Evolutionary conservation across 2,329 filamentous ascomycete genomes (phyloP), one percentile per base, ranked within the genome.

Genomic region (Trichophyton verrucosum): DNA sequence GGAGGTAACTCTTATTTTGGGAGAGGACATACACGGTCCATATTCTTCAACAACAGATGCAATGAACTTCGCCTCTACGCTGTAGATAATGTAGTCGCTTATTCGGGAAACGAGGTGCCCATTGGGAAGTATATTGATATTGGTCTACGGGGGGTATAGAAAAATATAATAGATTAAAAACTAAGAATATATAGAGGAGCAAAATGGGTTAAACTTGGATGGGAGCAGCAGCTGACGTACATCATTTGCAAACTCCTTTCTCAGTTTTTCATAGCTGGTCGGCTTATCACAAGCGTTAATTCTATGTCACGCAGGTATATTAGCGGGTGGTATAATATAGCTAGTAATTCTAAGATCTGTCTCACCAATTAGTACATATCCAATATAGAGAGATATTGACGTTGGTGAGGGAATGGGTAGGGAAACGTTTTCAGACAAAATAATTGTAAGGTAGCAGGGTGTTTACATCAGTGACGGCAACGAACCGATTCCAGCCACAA

Each of bases 71-170:
- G 94, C 94, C 76, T 97, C 92, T 75, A 99, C 94, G 76, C 88
- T 95, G 82, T 99, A 99, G 73, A 99, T 91, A 77, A 96, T 96
- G 75, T 91, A 97, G 81, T 97, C 92, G 86, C 91, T 96, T 75
- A 86, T 86, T 77, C 94, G 86, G 68, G 94, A 96, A 69, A 99
- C 94, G 74, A 92, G 82, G 78, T 97, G 91, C 69, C 95, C 95
- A 82, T 96, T 96, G 74, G 84, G 86, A 73, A 92, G 85, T 70
- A 99, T 94, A 75, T 88, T 86, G 80, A 99, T 78, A 79, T 86
- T 85, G 72, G 82, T 86, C 92, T 91, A 85, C 78, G 77, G 42
- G 72, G 70, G 69, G 27, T 65, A 72, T 72, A 67, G 73, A 44
- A 70, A 68, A 69, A 67, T 67, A 65, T 66, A 67, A 58, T 58